Evolutionary conservation across 805 yeast species (phyloP).

Genomic region (Candida railenensis): DNA sequence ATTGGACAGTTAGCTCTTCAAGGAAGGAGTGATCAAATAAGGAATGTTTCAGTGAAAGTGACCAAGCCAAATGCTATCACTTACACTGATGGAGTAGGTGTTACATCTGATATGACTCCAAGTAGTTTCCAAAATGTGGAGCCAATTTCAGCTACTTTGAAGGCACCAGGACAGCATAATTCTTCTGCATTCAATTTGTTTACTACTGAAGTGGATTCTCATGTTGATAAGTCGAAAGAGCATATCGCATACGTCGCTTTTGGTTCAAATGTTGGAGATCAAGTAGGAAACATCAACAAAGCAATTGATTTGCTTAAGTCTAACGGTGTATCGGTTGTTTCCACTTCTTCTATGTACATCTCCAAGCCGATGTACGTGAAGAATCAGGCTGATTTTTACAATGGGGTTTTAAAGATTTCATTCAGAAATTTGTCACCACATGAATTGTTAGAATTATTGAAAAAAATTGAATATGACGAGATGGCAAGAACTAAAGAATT

Average conservation of each 20-base stretch:
- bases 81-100: constrained; percentile 88
- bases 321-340: constrained; percentile 44
- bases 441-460: constrained; percentile 58
- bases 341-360: constrained; percentile 76
- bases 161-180: constrained; percentile 1
- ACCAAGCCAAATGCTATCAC: constrained; percentile 88
- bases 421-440: constrained; percentile 62
- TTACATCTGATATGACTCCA: constrained; percentile 55
- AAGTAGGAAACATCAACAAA: constrained; percentile 53
- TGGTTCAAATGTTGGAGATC: constrained; percentile 85
- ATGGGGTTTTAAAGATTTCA: constrained; percentile 73
- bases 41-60: constrained; percentile 55
- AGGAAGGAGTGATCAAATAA: constrained; percentile 26
- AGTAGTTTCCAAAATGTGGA: constrained; percentile 34
- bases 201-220: constrained; percentile 15
- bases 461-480: constrained; percentile 73
- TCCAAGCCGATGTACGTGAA: constrained; percentile 90
- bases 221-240: constrained; percentile 5
- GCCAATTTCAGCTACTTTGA: constrained; percentile 14
- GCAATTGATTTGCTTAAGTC: constrained; percentile 51
- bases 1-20: constrained; percentile 60
- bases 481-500: constrained; percentile 71
- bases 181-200: constrained; percentile 32
- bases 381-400: constrained; percentile 78
- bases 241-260: constrained; percentile 77